phyloP scores from a whole-genome alignment of 768 basidiomycete species.

The Agrocybe pediades region DNA sequence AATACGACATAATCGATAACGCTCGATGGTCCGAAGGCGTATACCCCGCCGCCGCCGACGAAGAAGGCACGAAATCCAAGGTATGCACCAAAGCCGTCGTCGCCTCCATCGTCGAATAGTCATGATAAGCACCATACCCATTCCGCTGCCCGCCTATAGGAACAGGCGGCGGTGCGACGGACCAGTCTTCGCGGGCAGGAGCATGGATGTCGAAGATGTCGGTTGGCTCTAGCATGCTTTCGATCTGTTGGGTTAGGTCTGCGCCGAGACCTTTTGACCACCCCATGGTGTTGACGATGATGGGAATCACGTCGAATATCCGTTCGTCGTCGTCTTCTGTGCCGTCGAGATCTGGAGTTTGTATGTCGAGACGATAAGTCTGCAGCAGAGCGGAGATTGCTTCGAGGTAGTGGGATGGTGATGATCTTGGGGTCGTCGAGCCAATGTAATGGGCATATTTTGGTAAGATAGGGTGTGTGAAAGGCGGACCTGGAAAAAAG shows the following conservation, averaged over 20 bases:
- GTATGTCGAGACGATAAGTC: slow-evolving; percentile 69
- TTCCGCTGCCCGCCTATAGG: not conserved
- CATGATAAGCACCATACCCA: slow-evolving; percentile 14
- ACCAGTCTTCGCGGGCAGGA: slow-evolving; percentile 26
- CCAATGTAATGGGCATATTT: slow-evolving; percentile 82
- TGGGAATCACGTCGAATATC: slow-evolving; percentile 65
- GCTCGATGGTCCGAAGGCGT: slow-evolving; percentile 72
- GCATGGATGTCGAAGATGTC: slow-evolving; percentile 56
- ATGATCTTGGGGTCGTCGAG: slow-evolving; percentile 71
- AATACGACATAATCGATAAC: slow-evolving; percentile 74
- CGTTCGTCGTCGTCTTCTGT: slow-evolving; percentile 33
- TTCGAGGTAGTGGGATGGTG: slow-evolving; percentile 75
- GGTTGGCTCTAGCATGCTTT: slow-evolving; percentile 62
- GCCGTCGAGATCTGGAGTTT: slow-evolving; percentile 35
- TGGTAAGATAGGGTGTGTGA: slow-evolving; percentile 79
- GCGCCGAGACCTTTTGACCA: slow-evolving; percentile 95
- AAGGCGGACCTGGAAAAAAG: slow-evolving; percentile 69
- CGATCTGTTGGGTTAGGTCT: slow-evolving; percentile 72
- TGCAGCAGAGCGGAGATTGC: slow-evolving; percentile 69
- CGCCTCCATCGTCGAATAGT: slow-evolving; percentile 4
- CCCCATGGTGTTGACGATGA: slow-evolving; percentile 95
- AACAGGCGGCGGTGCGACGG: slow-evolving; percentile 3
- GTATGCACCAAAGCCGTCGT: slow-evolving; percentile 34
- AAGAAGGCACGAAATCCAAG: slow-evolving; percentile 47
- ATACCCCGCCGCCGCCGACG: slow-evolving; percentile 42